Evolutionary conservation across 2,329 filamentous ascomycete genomes (phyloP), one percentile per base, ranked within the genome.

Genomic region (Cladosporium sp.): DNA sequence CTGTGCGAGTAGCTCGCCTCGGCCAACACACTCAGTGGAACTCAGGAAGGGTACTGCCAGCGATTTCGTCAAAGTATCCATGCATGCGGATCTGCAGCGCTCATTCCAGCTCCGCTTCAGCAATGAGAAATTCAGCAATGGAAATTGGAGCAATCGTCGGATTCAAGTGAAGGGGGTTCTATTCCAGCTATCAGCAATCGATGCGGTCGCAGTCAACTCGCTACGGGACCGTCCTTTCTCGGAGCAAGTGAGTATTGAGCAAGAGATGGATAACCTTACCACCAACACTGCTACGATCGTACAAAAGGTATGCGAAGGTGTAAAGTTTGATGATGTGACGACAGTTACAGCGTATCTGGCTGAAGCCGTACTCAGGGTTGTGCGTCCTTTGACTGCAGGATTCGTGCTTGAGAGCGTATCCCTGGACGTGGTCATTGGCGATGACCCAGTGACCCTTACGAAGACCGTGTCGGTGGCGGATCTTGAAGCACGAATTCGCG

Each of bases 281-380:
- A 32, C 32, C 1, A 36, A 48, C 21, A 30, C 58, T 1, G 34
- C 21, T 2, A 18, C 32, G 5, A 36, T 51, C 14, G 14, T 64
- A 4, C 25, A 32, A 14, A 25, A 49, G 14, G 26, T 64, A 6
- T 64, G 51, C 25, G 61, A 49, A 32, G 25, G 21, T 18, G 61
- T 64, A 8, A 32, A 64, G 23, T 63, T 65, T 61, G 46, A 62
- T 5, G 48, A 36, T 16, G n/a, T 39, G 3, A 11, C 26, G 26
- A 28, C 25, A 3, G 60, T 58, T 8, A 58, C 51, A 14, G 26
- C 49, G 13, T 58, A 49, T n/a, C 43, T 69, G 32, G 67, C 58
- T 16, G 58, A 66, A 59, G 65, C 62, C 66, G 36, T 67, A 30
- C 58, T 66, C 26, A 36, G 64, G 63, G 57, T 80, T 79, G 68